Evolutionary conservation across 345 rosid genomes (phyloP).

Genomic region (Eucalyptus polybractea): DNA sequence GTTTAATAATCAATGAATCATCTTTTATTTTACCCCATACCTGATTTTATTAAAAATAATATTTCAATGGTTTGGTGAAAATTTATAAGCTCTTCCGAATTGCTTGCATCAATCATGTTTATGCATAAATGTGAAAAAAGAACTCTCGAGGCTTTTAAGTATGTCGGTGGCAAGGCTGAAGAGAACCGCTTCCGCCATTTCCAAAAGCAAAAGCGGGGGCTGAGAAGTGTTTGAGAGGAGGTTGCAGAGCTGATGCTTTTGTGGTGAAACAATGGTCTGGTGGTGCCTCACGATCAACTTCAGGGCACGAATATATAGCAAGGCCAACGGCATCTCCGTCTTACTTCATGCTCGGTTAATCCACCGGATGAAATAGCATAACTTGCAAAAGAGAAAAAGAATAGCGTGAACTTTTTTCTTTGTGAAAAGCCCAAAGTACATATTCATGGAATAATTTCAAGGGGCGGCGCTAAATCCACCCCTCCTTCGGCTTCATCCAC

Average conservation of each 20-base stretch:
- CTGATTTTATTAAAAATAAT: neutral
- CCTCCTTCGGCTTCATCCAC: too few relatives aligned
- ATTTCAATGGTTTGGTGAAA: rapidly evolving
- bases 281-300: neutral
- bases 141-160: neutral
- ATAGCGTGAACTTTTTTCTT: neutral
- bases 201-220: too few relatives aligned
- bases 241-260: too few relatives aligned
- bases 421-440: too few relatives aligned
- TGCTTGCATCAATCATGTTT: neutral
- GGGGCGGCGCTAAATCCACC: too few relatives aligned
- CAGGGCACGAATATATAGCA: neutral
- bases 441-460: too few relatives aligned
- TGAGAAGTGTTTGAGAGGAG: too few relatives aligned
- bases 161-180: too few relatives aligned
- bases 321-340: neutral
- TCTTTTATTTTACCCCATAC: neutral
- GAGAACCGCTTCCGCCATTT: too few relatives aligned
- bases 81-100: neutral
- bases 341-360: neutral
- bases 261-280: too few relatives aligned
- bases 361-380: neutral
- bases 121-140: neutral
- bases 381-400: neutral
- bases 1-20: neutral